phyloP scores from a whole-genome alignment of 108 stramenopile genomes.

The Skeletonema tropicum region DNA sequence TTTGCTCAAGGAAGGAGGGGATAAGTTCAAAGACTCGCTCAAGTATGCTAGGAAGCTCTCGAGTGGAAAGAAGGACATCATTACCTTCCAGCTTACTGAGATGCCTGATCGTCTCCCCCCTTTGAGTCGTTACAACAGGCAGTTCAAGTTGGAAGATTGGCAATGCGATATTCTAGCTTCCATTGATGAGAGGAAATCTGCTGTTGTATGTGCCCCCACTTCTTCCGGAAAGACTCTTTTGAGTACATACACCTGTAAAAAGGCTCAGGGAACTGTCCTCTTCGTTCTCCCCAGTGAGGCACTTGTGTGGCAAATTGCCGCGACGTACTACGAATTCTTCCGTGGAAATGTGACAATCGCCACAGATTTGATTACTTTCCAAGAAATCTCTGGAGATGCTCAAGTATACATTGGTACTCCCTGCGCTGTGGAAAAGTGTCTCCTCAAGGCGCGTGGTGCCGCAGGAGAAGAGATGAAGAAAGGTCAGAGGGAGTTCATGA shows the following conservation, averaged over 20 bases:
- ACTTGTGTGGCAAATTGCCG: conserved; percentile 99
- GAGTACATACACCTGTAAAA: conserved; percentile 97
- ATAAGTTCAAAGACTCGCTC: conserved; percentile 89
- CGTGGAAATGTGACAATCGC: conserved; percentile 94
- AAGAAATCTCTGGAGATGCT: conserved; percentile 88
- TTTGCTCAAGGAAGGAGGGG: conserved; percentile 87
- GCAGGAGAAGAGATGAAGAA: conserved; percentile 95
- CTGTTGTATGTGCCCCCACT: conserved; percentile 98
- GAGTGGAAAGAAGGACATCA: conserved; percentile 83
- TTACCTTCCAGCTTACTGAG: conserved; percentile 94
- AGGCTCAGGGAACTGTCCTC: conserved; percentile 87
- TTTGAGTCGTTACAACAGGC: conserved; percentile 94
- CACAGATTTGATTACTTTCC: conserved; percentile 90
- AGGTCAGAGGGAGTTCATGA: conserved; percentile 93
- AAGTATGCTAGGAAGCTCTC: conserved; percentile 94
- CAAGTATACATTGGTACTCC: conserved; percentile 98
- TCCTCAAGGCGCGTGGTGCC: conserved; percentile 94
- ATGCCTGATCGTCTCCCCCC: conserved; percentile 98
- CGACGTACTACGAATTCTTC: conserved; percentile 97
- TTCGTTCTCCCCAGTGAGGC: conserved; percentile 99
- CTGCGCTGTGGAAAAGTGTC: conserved; percentile 88
- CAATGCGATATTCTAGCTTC: conserved; percentile 94
- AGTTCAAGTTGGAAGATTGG: conserved; percentile 95
- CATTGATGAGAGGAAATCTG: conserved; percentile 91
- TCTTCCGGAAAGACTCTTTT: conserved; percentile 98